Evolutionary conservation across 768 basidiomycete genomes (phyloP), one percentile per base, ranked within the genome.

Genomic region (Boletus reticulatus): DNA sequence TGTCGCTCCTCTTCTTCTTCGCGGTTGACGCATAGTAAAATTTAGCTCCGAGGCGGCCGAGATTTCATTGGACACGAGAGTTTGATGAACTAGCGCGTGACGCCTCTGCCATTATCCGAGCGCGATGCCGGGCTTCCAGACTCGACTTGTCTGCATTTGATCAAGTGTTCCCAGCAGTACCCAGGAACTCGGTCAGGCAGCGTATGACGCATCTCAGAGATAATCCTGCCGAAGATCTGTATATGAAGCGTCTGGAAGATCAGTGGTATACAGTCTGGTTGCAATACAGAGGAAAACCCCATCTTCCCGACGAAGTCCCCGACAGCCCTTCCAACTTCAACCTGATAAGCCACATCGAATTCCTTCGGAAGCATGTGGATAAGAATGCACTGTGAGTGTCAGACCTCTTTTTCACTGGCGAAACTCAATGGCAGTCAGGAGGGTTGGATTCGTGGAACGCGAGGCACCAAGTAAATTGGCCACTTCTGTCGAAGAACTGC

Each of bases 31-130:
- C 16, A 22, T 39, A 46, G 27, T 32, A 46, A 4, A 49, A 56
- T 58, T 52, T 34, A 62, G 64, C 47, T 22, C 64, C 48, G n/a
- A 62, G 87, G 50, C 80, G 89, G 17, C 81, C 84, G 46, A 79
- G 87, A 52, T 92, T 93, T 67, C 83, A 84, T 46, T 98, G 93
- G 94, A 91, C 82, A 52, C 72, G 80, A 39, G 91, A 95, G 48
- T 92, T 87, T 53, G 94, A 98, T 53, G 96, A 98, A 57, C 80
- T 94, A 38, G 87, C 88, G 24, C 83, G 88, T 51, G 96, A 98
- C 65, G 87, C 88, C 0, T 86, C 84, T 44, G 88, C 84, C 12
- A 86, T 98, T 59, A 83, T 98, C 55, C 82, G 83, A 62, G 88
- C 87, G 36, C 87, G 95, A 16, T 89, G 88, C 64, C 81, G 89